phyloP scores from a whole-genome alignment of 306 rosid genomes.

The Prinsepia uniflora region DNA sequence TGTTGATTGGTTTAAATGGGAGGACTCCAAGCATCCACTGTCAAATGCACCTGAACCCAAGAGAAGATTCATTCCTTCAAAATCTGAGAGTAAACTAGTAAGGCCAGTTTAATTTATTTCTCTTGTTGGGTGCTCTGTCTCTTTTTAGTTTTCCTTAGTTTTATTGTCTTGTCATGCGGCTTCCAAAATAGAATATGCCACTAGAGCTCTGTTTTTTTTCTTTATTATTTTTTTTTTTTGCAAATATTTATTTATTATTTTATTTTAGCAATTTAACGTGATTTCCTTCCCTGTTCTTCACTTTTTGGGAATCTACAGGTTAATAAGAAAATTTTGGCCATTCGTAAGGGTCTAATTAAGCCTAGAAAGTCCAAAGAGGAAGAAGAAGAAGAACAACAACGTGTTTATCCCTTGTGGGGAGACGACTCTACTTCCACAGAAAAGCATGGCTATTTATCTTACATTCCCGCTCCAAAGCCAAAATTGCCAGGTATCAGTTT shows the following conservation, averaged over 20 bases:
- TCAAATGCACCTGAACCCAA: slow-evolving; percentile 96
- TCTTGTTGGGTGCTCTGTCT: neutral
- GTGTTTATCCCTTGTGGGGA: slow-evolving; percentile 72
- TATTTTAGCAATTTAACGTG: neutral
- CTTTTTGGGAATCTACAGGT: slow-evolving; percentile 52
- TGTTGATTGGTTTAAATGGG: slow-evolving; percentile 96
- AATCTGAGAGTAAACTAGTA: slow-evolving; percentile 87
- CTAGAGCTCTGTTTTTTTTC: neutral
- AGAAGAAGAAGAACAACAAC: slow-evolving; percentile 63
- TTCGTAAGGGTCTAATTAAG: slow-evolving; percentile 69
- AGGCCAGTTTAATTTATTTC: slow-evolving; percentile 8
- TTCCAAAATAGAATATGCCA: neutral
- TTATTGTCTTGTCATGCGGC: neutral
- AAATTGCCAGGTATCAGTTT: slow-evolving; percentile 68
- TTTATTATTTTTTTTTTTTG: neutral
- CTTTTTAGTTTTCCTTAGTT: neutral
- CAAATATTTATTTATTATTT: neutral
- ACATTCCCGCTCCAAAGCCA: slow-evolving; percentile 89
- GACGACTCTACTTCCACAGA: slow-evolving; percentile 69
- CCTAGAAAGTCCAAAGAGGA: slow-evolving; percentile 76
- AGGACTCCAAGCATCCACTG: slow-evolving; percentile 76
- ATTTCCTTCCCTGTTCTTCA: slow-evolving; percentile 19
- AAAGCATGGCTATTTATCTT: slow-evolving; percentile 61
- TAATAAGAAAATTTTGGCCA: slow-evolving; percentile 65
- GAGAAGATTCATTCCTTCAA: slow-evolving; percentile 91